Evolutionary conservation across 2,329 filamentous ascomycete species (phyloP).

Genomic region (Ramichloridium luteum): DNA sequence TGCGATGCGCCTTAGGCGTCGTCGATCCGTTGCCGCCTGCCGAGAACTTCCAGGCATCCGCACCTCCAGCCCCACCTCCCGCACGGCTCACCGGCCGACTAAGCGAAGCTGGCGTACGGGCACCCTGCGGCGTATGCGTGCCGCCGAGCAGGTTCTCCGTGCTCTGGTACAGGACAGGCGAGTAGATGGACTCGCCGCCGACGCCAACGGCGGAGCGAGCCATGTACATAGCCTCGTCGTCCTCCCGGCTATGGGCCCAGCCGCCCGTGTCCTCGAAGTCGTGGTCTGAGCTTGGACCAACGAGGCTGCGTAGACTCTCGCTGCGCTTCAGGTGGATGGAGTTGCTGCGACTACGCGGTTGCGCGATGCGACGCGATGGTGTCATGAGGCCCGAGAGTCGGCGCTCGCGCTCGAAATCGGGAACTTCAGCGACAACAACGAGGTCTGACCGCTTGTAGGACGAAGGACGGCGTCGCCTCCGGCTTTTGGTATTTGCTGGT

Average conservation of each 20-base stretch:
- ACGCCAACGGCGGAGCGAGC: neutral
- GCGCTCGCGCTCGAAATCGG: neutral
- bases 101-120: neutral
- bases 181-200: neutral
- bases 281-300: neutral
- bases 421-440: neutral
- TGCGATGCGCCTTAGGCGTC: neutral
- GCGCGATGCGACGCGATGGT: neutral
- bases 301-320: neutral
- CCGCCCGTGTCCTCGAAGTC: constrained; percentile 1
- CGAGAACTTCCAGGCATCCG: neutral
- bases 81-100: neutral
- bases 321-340: neutral
- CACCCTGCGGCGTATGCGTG: neutral
- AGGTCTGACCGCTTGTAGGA: neutral
- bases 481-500: neutral
- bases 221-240: constrained; percentile 1
- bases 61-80: too few relatives aligned
- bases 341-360: neutral
- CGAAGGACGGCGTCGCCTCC: neutral
- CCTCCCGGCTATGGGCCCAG: neutral
- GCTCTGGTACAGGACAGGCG: neutral
- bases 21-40: neutral
- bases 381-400: neutral
- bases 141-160: too few relatives aligned